Evolutionary conservation across 2,329 filamentous ascomycete genomes (phyloP), one percentile per base, ranked within the genome.

Genomic region (Aspergillus sp.): DNA sequence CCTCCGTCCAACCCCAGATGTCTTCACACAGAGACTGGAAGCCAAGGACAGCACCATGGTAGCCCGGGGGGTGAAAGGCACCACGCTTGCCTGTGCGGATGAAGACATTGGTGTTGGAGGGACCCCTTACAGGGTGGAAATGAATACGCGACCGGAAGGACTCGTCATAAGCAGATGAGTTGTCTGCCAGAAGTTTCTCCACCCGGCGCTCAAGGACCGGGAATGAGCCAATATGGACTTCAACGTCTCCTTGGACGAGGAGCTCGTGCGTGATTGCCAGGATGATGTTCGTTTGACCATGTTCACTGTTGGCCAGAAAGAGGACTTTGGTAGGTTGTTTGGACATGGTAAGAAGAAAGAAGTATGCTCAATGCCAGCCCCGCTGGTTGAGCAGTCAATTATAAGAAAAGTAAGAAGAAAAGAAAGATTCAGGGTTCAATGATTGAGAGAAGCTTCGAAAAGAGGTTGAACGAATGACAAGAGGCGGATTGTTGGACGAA

Each of bases 141-240:
- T 63, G 62, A 17, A 63, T 66, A 49, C 54, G 60, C 30, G 59
- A 59, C 6, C 63, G 59, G 50, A 59, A 66, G 8, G 27, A 56
- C 3, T 65, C 57, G 41, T 66, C 65, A 38, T 71, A 68, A 8
- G 64, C 63, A 0, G 60, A 36, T 5, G 58, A 54, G 49, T 69
- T 65, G 21, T 70, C 61, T n/a, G 64, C 61, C 36, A 73, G 44
- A 7, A 71, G 63, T 30, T 71, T 66, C 27, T 70, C 63, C 3
- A 79, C 69, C 1, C 73, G 72, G 4, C 65, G 44, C 17, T 75
- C 70, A 1, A 82, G 68, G 3, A 70, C 68, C 0, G 66, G 59
- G 60, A 80, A 82, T 0, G 81, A 81, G 3, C 75, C 80, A 25
- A 83, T 72, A 59, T 83, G 80, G 6, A 83, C 67, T 36, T 79